Evolutionary conservation across 1,139 yeast genomes (phyloP).

Genomic region (Kazachstania sp.): DNA sequence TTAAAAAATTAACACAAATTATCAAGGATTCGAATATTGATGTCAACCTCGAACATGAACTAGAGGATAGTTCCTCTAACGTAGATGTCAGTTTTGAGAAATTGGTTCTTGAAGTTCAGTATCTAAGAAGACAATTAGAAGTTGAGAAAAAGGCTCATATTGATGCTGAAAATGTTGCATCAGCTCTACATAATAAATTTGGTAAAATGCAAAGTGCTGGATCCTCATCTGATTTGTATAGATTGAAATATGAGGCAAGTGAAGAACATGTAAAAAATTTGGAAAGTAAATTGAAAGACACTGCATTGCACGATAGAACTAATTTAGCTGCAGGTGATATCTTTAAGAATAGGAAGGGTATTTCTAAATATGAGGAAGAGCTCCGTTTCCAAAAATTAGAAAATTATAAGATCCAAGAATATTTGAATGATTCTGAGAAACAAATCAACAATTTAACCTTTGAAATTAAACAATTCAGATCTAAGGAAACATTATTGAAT

Average conservation of each 20-base stretch:
- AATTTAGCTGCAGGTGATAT: constrained; percentile 23
- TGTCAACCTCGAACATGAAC: constrained; percentile 23
- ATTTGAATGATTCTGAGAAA: constrained; percentile 22
- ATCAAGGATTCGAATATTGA: constrained; percentile 23
- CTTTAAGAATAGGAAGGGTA: constrained; percentile 25
- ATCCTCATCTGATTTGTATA: constrained; percentile 28
- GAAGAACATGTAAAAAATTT: constrained; percentile 39
- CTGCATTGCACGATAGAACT: constrained; percentile 25
- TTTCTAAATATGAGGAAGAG: constrained; percentile 41
- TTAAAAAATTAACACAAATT: constrained; percentile 32
- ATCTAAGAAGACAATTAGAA: constrained; percentile 34
- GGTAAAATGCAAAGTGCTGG: constrained; percentile 26
- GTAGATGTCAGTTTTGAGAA: constrained; percentile 32
- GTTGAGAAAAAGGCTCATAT: constrained; percentile 30
- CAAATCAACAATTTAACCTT: constrained; percentile 18
- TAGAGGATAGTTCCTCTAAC: constrained; percentile 14
- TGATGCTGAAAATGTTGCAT: constrained; percentile 28
- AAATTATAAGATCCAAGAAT: constrained; percentile 42
- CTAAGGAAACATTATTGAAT: constrained; percentile 22
- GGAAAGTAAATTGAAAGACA: constrained; percentile 35
- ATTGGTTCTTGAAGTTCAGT: constrained; percentile 31
- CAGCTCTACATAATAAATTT: constrained; percentile 27
- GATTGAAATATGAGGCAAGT: constrained; percentile 36
- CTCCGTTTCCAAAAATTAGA: constrained; percentile 26
- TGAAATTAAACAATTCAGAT: constrained; percentile 19